Base-by-base conservation (phyloP, 768 basidiomycete species). In the Termitomyces sp. region DNA sequence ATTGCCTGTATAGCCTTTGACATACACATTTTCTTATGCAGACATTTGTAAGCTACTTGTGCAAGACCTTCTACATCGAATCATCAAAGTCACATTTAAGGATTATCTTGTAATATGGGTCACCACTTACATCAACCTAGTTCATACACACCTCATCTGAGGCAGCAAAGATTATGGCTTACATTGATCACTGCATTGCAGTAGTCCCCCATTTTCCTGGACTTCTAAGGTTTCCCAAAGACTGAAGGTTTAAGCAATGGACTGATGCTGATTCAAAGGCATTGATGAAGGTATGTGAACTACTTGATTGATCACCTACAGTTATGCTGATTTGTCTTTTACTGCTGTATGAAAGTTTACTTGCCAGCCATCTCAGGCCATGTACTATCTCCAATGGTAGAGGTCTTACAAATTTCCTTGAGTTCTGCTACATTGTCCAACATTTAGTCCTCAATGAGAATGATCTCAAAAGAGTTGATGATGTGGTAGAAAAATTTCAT, bases 391-490 rank as follows among this genome's bases (percentile, higher is more conserved):
- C 11, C 57, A 34, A 61, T 61, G 25, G 40, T 71, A 0, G 43
- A 45, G 5, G 65, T 63, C 10, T 56, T 67, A 25, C 17, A 62
- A 46, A 8, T 6, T 31, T 75, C 14, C 58, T 75, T 0, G 72
- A 76, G 48, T 72, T 74, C 60, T 67, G 69, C 10, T 71, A 70
- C 50, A 60, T 70, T n/a, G 65, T 68, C 2, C 67, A 65, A 40
- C 10, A n/a, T 51, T 61, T 63, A 45, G 25, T 25, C 52, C 46
- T 31, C 3, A 66, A 69, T 52, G 60, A 69, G 1, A 49, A 53
- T 12, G 65, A 64, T 9, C 60, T 77, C 9, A 34, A 50, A 2
- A 43, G 59, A 2, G 36, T 78, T 10, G 45, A 71, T 7, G 57
- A 65, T 8, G 56, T 68, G 5, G 59, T 72, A 0, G 15, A 60